Percentiles rank a stretch among this genome's conserved stretches.
These are phyloP conservation scores for Aspergillus brunneoviolaceus DNA, from an alignment of 2,329 filamentous ascomycete genomes.

Conservation along the genomic window DNA sequence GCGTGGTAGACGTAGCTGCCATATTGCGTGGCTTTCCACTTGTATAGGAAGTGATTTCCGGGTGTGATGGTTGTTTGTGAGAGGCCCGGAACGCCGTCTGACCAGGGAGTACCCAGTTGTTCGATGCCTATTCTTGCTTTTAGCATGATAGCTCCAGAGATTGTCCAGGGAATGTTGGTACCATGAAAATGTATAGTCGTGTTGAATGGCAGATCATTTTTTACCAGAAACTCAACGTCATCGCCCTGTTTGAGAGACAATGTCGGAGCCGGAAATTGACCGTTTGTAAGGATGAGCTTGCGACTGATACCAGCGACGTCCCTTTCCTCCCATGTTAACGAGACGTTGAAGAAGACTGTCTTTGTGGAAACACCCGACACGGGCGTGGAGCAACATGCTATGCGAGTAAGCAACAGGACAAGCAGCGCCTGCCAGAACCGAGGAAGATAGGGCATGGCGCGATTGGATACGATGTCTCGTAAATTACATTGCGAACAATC, in stretches of 20 bases:
- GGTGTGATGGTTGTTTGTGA: constrained; percentile 53
- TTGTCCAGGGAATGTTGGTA: not conserved
- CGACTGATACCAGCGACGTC: too few relatives aligned
- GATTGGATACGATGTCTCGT: too few relatives aligned
- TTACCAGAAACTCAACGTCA: constrained; percentile 29
- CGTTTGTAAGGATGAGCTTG: constrained; percentile 15
- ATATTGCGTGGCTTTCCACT: constrained; percentile 54
- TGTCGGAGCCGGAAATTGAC: constrained; percentile 28
- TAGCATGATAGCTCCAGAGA: not conserved
- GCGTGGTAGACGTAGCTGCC: constrained; percentile 62
- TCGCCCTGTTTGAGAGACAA: constrained; percentile 27
- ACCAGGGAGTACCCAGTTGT: constrained; percentile 54
- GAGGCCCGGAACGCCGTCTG: constrained; percentile 58
- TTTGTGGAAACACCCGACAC: too few relatives aligned
- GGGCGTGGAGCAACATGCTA: too few relatives aligned
- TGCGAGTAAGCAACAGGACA: too few relatives aligned
- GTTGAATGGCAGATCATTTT: constrained; percentile 25
- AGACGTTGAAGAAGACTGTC: too few relatives aligned
- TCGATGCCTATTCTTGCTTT: constrained; percentile 38
- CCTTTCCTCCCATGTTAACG: too few relatives aligned
- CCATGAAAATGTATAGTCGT: constrained; percentile 35
- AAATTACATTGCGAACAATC: too few relatives aligned
- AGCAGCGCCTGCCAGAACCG: too few relatives aligned
- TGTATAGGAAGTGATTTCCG: constrained; percentile 51
- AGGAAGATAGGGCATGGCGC: too few relatives aligned